phyloP scores from a whole-genome alignment of 805 yeast species.

The Geotrichum ghanense region DNA sequence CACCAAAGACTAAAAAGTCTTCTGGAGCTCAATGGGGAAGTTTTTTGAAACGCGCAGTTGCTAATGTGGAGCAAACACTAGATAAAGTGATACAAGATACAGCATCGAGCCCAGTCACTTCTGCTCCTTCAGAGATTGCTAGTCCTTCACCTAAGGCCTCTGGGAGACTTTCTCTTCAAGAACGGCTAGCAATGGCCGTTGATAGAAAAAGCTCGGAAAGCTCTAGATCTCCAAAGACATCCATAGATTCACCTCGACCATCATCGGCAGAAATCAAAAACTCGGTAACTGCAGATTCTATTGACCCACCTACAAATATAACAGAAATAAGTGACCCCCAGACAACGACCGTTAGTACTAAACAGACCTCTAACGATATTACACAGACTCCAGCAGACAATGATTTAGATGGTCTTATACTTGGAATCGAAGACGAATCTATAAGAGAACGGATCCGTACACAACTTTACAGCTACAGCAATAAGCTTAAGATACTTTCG shows the following conservation, averaged over 20 bases:
- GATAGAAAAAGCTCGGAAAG: constrained; percentile 22
- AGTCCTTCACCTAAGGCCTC: constrained; percentile 4
- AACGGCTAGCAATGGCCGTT: constrained; percentile 76
- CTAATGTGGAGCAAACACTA: constrained; percentile 30
- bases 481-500: constrained; percentile 23
- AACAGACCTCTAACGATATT: too few species aligned
- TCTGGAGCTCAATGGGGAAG: constrained; percentile 12
- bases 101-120: neutral
- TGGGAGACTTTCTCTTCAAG: constrained; percentile 60
- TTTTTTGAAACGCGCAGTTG: constrained; percentile 30
- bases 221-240: neutral
- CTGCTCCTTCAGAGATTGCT: neutral
- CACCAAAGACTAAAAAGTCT: neutral
- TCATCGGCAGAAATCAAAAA: too few species aligned
- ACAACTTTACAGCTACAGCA: too few species aligned
- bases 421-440: too few species aligned
- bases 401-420: too few species aligned
- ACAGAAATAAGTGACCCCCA: too few species aligned
- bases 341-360: too few species aligned
- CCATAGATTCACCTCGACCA: neutral
- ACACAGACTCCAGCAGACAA: too few species aligned
- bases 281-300: too few species aligned
- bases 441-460: too few species aligned
- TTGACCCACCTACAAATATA: too few species aligned
- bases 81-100: constrained; percentile 29